phyloP scores from a whole-genome alignment of 495 filamentous ascomycete genomes.

The Articulospora tetracladia region DNA sequence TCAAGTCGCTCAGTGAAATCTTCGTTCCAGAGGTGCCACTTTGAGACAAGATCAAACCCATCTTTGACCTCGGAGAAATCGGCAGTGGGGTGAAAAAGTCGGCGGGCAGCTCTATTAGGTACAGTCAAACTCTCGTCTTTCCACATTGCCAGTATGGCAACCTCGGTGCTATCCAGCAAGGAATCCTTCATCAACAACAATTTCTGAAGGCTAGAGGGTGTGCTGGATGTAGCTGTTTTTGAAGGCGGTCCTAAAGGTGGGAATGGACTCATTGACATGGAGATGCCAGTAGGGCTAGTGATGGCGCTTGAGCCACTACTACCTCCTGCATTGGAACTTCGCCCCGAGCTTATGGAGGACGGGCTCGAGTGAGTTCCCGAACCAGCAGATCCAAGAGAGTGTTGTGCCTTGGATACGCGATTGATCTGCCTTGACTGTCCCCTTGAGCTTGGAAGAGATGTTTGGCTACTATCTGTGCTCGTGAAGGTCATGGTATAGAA shows the following conservation, averaged over 20 bases:
- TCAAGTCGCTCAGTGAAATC: slow-evolving; percentile 56
- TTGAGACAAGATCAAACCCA: slow-evolving; percentile 47
- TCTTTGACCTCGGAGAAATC: slow-evolving; percentile 38
- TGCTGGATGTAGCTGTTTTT: slow-evolving; percentile 37
- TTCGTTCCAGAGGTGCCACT: slow-evolving; percentile 53
- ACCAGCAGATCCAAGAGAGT: slow-evolving; percentile 14
- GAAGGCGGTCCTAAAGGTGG: slow-evolving; percentile 57
- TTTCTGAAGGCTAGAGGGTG: slow-evolving; percentile 60
- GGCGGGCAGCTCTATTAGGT: slow-evolving; percentile 57
- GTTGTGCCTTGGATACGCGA: slow-evolving; percentile 15
- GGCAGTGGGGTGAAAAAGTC: slow-evolving; percentile 41
- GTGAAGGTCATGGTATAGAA: slow-evolving; percentile 68
- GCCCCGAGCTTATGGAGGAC: slow-evolving; percentile 36
- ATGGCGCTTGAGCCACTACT: slow-evolving; percentile 35
- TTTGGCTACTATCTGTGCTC: slow-evolving; percentile 32
- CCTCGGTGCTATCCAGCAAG: slow-evolving; percentile 61
- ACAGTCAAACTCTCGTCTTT: slow-evolving; percentile 62
- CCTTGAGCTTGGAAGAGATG: slow-evolving; percentile 15
- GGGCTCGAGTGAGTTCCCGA: slow-evolving; percentile 35
- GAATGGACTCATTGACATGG: slow-evolving; percentile 46
- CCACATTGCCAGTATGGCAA: slow-evolving; percentile 70
- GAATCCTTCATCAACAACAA: slow-evolving; percentile 66
- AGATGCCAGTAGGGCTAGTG: slow-evolving; percentile 35
- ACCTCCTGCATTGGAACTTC: slow-evolving; percentile 26
- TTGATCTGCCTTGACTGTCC: slow-evolving; percentile 27